Base-by-base conservation (phyloP, 2,329 filamentous ascomycete genomes). In the Fusarium veterinarium region DNA sequence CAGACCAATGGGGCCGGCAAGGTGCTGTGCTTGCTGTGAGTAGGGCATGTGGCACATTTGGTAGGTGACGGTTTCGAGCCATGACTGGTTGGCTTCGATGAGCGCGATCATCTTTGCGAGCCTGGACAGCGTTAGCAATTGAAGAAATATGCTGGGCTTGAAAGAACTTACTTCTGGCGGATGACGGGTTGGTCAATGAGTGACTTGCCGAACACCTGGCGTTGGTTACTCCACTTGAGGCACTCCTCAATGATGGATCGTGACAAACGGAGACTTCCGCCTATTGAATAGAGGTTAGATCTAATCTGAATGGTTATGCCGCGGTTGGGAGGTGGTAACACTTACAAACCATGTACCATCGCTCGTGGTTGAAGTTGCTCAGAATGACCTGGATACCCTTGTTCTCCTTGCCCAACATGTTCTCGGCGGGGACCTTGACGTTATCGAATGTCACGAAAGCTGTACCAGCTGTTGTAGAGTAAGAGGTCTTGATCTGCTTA, bases 41-140 rank as follows among this genome's bases (percentile, higher is more conserved):
- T 97, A 96, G 38, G 89, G 88, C 92, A 97, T 94, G 80, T 94
- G 87, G 84, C 89, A 92, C 94, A 97, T 97, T 80, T 97, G 94
- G 84, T 94, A 94, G 25, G 93, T 94, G 78, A 96, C 91, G 45
- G 89, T 90, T 81, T 97, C 94, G 53, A 96, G 88, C 93, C 93
- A 97, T 25, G 93, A 89, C 81, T 97, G 94, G 82, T 93, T 92
- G n/a, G 92, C 87, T 81, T 97, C 94, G 74, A 91, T 89, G 55
- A 93, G 90, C 8, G 92, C 90, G 74, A 97, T 96, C 93, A 97
- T 96, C 80, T 93, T 93, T 69, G 94, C 94, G 64, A 97, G 89
- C 75, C 89, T 91, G 64, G 20, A 13, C 16, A 16, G 51, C 59
- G 64, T 57, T 60, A 73, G 60, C 3, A 5, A 20, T n/a, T 17